Percentiles rank a stretch among this genome's conserved stretches.
phyloP scores from a whole-genome alignment of 306 rosid species.

The Sophora flavescens region DNA sequence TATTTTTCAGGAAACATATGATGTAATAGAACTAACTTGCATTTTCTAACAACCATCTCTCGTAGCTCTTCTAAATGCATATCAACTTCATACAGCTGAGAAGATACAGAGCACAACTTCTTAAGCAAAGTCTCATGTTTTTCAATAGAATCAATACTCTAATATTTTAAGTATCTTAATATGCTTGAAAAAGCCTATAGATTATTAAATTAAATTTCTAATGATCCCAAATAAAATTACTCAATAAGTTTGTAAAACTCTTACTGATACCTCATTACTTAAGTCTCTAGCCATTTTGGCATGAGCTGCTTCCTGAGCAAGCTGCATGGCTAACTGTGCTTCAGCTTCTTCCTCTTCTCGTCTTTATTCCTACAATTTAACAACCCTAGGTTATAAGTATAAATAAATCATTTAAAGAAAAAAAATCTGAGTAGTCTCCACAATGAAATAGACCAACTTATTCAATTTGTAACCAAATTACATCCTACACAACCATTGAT shows the following conservation, averaged over 20 bases:
- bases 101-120: conserved; percentile 46
- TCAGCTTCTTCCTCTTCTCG: conserved; percentile 87
- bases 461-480: conserved; percentile 31
- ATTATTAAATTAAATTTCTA: conserved; percentile 6
- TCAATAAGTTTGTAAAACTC: conserved; percentile 37
- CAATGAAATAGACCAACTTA: conserved; percentile 19
- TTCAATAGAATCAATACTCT: not conserved
- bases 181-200: conserved; percentile 3
- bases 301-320: conserved; percentile 86
- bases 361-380: conserved; percentile 72
- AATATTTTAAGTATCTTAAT: conserved; percentile 10
- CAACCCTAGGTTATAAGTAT: conserved; percentile 38
- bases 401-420: conserved; percentile 21
- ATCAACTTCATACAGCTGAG: conserved; percentile 80
- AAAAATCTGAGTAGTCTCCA: conserved; percentile 1
- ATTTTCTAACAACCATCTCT: conserved; percentile 77
- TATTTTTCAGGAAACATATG: conserved; percentile 9
- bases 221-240: conserved; percentile 10
- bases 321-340: conserved; percentile 71
- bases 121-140: conserved; percentile 16
- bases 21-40: conserved; percentile 69
- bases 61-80: conserved; percentile 78
- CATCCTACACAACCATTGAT: conserved; percentile 23
- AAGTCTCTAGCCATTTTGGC: conserved; percentile 85
- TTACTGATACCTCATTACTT: conserved; percentile 68